A percentile compares a stretch with the other conserved stretches of the same genome.
These are phyloP conservation scores for Atkinsonella hypoxylon DNA, from an alignment of 2,329 filamentous ascomycete genomes.

Conservation along the genomic window DNA sequence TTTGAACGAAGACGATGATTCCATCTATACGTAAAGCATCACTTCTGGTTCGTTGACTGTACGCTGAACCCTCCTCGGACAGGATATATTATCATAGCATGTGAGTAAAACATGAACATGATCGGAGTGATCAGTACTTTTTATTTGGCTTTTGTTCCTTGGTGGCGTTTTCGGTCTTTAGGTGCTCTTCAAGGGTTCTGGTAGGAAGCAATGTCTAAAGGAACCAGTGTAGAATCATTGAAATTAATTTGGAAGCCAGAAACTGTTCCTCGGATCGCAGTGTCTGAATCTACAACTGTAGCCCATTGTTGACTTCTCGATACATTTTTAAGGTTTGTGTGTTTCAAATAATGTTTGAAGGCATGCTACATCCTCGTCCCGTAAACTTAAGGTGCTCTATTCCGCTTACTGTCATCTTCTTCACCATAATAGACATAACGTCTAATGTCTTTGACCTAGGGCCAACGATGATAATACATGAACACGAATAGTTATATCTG, in stretches of 20 bases:
- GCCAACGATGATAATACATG: no score
- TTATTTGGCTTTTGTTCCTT: not conserved
- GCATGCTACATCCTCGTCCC: no score
- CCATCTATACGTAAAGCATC: not conserved
- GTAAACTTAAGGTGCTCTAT: no score
- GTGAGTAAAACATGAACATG: not conserved
- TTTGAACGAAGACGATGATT: constrained; percentile 78
- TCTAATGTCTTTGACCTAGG: no score
- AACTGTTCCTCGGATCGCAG: no score
- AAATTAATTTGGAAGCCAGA: not conserved
- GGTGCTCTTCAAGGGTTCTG: not conserved
- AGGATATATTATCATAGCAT: not conserved
- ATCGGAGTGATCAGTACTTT: not conserved
- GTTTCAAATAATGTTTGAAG: no score
- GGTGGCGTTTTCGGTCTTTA: not conserved
- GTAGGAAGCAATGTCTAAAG: not conserved
- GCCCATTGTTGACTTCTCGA: no score
- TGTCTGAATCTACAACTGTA: no score
- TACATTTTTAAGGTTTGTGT: no score
- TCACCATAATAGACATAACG: no score
- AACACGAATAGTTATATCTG: not conserved
- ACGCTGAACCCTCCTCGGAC: not conserved
- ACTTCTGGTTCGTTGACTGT: not conserved
- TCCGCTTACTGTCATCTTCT: no score
- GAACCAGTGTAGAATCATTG: not conserved